Base-by-base conservation (phyloP, 1,284 basidiomycete species). In the Boletus hoseneyae region DNA sequence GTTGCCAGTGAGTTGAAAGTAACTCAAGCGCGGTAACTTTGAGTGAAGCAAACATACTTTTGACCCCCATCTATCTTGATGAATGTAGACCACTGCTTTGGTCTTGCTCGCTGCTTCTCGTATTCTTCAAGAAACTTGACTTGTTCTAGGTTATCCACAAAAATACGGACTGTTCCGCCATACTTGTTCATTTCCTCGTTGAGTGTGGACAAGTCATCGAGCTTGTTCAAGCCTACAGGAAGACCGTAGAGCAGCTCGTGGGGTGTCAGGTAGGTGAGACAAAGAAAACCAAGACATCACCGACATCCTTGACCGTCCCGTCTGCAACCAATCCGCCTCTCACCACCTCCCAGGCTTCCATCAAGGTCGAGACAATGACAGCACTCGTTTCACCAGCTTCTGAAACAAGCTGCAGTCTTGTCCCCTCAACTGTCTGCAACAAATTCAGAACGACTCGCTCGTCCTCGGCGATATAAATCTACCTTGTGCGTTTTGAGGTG, bases 401-500 rank as follows among this genome's bases (percentile, higher is more conserved):
- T 2, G 85, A 82, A 46, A 73, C 64, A 4, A 90, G 74, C 61
- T 92, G 90, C 30, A 91, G 65, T 52, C 73, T 73, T 6, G 83
- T 79, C 16, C 90, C 90, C 64, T 92, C 87, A 6, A 73, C 69
- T 2, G 88, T 92, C 85, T 91, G 45, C 27, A 34, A 15, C 15
- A 42, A 39, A 55, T 32, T 59, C 48, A 56, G 48, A 40, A 38
- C 33, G n/a, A 29, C 21, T 29, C 19, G 16, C 19, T 38, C 33
- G 40, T 38, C 6, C 32, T 42, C 18, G 19, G 8, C 12, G 35
- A 29, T 35, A 9, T 57, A 23, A 55, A 39, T 35, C 27, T 53
- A 83, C 83, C 74, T 86, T 92, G 72, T 89, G 86, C 11, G 90
- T 90, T 69, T 94, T 94, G 46, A 94, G 74, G 66, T 94, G 92